phyloP scores from a whole-genome alignment of 2,329 filamentous ascomycete species.

The Bertia moriformis region DNA sequence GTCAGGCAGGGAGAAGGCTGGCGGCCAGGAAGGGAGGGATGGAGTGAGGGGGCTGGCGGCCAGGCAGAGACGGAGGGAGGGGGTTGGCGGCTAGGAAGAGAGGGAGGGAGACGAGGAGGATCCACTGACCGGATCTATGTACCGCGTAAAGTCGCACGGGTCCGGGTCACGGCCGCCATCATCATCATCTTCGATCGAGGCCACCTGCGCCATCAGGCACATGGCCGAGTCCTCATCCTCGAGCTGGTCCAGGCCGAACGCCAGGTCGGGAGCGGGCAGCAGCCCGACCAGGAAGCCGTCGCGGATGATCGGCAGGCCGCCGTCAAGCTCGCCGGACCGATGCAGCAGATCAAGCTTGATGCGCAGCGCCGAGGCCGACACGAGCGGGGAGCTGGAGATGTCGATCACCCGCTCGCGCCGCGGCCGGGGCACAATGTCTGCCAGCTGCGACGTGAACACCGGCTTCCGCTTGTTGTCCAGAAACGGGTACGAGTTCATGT shows the following conservation, averaged over 20 bases:
- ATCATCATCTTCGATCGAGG: constrained; percentile 48
- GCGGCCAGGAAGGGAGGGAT: no score
- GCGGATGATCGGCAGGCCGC: constrained; percentile 74
- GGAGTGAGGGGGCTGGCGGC: no score
- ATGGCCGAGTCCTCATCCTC: constrained; percentile 57
- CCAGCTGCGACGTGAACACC: constrained; percentile 74
- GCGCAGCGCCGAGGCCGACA: constrained; percentile 64
- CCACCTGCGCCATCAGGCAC: constrained; percentile 68
- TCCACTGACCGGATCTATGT: constrained; percentile 70
- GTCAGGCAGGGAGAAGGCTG: not conserved
- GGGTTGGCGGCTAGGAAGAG: constrained; percentile 2
- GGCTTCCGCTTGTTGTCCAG: constrained; percentile 93
- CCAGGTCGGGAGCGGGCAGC: constrained; percentile 85
- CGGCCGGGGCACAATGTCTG: constrained; percentile 68
- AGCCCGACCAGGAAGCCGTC: constrained; percentile 70
- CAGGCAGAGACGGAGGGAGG: no score
- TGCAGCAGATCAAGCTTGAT: constrained; percentile 71
- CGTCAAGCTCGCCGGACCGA: constrained; percentile 75
- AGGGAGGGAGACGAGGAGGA: not conserved
- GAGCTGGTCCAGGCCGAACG: constrained; percentile 79
- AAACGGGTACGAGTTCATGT: constrained; percentile 95
- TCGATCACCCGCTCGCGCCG: constrained; percentile 73
- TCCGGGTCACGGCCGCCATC: constrained; percentile 37
- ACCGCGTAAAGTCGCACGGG: constrained; percentile 75
- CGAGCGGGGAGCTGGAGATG: constrained; percentile 67